Base-by-base conservation (phyloP, 805 yeast species). In the Pichia sporocuriosa region DNA sequence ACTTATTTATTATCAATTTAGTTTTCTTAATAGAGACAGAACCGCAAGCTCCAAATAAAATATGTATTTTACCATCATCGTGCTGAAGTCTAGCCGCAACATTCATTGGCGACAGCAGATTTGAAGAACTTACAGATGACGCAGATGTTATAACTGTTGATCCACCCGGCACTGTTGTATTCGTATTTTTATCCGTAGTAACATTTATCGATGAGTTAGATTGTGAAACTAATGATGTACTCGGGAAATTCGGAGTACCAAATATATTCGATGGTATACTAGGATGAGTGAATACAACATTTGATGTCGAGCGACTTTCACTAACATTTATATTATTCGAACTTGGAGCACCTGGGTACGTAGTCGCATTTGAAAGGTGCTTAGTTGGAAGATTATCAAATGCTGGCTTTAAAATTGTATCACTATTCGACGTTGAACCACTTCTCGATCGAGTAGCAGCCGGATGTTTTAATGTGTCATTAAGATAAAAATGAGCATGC, bases 401-500 rank as follows among this genome's bases (percentile, higher is more conserved):
- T 15, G 37, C 43, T 6, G 43, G 39, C 31, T 23, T 39, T 4
- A 43, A 23, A 23, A 15, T 22, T 19, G 37, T 6, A n/a, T 42
- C 40, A 21, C 21, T 23, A 20, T 21, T 24, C 17, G 37, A 27
- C n/a, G 46, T 45, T 12, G 62, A 55, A 4, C 53, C 52, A 6
- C 66, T 61, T 2, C 62, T 59, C 32, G 64, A 58, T 20, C 66
- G 51, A 1, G 63, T 58, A 37, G 70, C 55, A 8, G 65, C 53
- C 3, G 61, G 56, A 51, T 72, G 79, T 53, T 75, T 80, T n/a
- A 77, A 56, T 2, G 81, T 69, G 43, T 83, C 89, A 46, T 79
- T 84, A 9, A 77, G 79, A 50, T 72, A 73, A 56, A 84, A 84
- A 61, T 84, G 95, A 0, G 93, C 88, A 61, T 84, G 95, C 47